phyloP scores from a whole-genome alignment of 2,329 filamentous ascomycete species.

The Monosporascus sp. region DNA sequence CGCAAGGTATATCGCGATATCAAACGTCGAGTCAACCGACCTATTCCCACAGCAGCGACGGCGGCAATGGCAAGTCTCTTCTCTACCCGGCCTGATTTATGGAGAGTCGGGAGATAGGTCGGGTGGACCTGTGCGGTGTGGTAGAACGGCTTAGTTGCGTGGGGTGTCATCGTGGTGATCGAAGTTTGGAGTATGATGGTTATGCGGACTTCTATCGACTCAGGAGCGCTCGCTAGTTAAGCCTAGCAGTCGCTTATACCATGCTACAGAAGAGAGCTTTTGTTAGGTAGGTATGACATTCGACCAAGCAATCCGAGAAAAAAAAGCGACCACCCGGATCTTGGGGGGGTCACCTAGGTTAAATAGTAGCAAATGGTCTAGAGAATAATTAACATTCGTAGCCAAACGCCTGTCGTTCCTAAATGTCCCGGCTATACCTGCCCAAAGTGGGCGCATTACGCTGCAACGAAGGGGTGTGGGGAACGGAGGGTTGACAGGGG shows the following conservation, averaged over 20 bases:
- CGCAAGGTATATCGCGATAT: too few relatives aligned
- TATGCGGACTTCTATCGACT: neutral
- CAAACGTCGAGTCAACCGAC: conserved; percentile 8
- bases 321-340: too few relatives aligned
- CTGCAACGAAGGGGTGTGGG: too few relatives aligned
- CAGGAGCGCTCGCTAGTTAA: too few relatives aligned
- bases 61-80: conserved; percentile 25
- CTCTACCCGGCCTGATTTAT: conserved; percentile 21
- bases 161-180: conserved; percentile 6
- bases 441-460: neutral
- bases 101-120: conserved; percentile 22
- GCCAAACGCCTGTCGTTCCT: neutral
- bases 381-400: neutral
- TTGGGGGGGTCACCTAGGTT: too few relatives aligned
- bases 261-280: too few relatives aligned
- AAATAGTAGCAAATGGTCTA: too few relatives aligned
- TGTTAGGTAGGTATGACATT: too few relatives aligned
- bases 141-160: conserved; percentile 18
- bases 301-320: too few relatives aligned
- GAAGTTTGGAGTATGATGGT: neutral
- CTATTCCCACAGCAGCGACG: conserved; percentile 26
- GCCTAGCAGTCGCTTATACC: too few relatives aligned
- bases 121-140: conserved; percentile 23
- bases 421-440: neutral
- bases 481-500: too few relatives aligned